Evolutionary conservation across 1,284 basidiomycete genomes (phyloP).

Genomic region (Phellinidium pouzarii): DNA sequence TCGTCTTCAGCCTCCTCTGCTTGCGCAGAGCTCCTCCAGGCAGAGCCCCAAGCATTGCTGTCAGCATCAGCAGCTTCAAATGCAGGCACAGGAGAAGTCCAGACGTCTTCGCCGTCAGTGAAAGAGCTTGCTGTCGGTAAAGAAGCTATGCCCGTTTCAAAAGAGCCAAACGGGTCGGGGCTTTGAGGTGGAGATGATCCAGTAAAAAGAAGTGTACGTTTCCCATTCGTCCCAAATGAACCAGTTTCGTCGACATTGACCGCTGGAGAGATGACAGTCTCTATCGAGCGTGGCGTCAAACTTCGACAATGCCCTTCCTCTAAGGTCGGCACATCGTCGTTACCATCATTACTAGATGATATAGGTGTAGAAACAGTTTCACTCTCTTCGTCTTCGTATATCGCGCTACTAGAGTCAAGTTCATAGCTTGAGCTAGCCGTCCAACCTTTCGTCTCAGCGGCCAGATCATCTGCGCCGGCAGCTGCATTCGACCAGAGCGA

Average conservation of each 20-base stretch:
- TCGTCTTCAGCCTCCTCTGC: constrained; percentile 38
- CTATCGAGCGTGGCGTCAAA: constrained; percentile 1
- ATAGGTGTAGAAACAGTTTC: background rate
- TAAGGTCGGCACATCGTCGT: background rate
- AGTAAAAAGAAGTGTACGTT: background rate
- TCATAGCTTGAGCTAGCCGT: constrained; percentile 1
- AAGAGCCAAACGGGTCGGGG: constrained; percentile 56
- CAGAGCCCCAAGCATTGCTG: constrained; percentile 43
- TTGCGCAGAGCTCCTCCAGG: constrained; percentile 29
- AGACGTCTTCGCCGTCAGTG: constrained; percentile 27
- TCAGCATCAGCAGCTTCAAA: constrained; percentile 27
- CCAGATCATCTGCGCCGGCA: background rate
- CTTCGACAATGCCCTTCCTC: background rate
- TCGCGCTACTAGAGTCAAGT: background rate
- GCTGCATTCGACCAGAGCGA: constrained; percentile 14
- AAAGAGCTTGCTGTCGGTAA: constrained; percentile 23
- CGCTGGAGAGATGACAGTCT: background rate
- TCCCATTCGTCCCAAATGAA: background rate
- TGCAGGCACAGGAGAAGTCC: constrained; percentile 32
- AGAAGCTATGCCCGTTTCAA: constrained; percentile 40
- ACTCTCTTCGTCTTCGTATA: background rate
- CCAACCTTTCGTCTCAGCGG: constrained; percentile 2
- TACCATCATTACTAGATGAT: background rate
- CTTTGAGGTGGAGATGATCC: constrained; percentile 22
- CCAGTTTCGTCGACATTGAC: background rate